A percentile compares a stretch with the other conserved stretches of the same genome.
phyloP scores from a whole-genome alignment of 306 rosid species.

The Vigna reflexopilosa region DNA sequence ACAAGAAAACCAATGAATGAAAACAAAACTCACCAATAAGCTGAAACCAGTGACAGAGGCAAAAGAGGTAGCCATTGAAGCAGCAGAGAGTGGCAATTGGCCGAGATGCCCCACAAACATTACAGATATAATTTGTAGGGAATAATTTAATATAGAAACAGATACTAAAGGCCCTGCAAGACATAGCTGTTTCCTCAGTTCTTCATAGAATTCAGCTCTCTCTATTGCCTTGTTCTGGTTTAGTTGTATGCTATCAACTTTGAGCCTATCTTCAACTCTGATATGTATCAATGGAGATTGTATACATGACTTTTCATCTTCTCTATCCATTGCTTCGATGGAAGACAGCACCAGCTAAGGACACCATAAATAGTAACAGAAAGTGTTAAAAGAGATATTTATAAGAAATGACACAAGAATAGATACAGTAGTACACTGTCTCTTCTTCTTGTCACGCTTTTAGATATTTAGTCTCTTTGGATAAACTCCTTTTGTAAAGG shows the following conservation, averaged over 20 bases:
- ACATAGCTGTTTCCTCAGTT: conserved; percentile 79
- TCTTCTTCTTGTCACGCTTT: background rate
- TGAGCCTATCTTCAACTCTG: conserved; percentile 41
- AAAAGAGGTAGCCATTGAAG: conserved; percentile 82
- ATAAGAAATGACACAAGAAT: background rate
- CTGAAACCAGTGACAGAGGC: conserved; percentile 77
- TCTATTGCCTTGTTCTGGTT: conserved; percentile 16
- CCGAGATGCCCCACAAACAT: conserved; percentile 89
- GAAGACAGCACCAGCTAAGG: background rate
- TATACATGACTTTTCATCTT: conserved; percentile 37
- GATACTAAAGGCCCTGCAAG: conserved; percentile 76
- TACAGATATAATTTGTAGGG: conserved; percentile 66
- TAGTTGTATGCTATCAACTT: conserved; percentile 22
- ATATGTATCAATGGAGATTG: conserved; percentile 53
- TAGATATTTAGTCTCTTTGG: background rate
- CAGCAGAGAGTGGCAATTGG: conserved; percentile 63
- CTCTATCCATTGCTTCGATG: conserved; percentile 32
- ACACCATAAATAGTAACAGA: background rate
- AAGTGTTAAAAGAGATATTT: background rate
- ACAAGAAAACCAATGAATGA: conserved; percentile 11
- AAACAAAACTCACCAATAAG: conserved; percentile 61
- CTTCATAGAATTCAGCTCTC: conserved; percentile 49
- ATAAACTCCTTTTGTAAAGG: background rate
- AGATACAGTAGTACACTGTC: background rate
- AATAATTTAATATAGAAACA: conserved; percentile 57